Evolutionary conservation across 495 filamentous ascomycete species (phyloP).

Genomic region (Penicillium cosmopolitanum): DNA sequence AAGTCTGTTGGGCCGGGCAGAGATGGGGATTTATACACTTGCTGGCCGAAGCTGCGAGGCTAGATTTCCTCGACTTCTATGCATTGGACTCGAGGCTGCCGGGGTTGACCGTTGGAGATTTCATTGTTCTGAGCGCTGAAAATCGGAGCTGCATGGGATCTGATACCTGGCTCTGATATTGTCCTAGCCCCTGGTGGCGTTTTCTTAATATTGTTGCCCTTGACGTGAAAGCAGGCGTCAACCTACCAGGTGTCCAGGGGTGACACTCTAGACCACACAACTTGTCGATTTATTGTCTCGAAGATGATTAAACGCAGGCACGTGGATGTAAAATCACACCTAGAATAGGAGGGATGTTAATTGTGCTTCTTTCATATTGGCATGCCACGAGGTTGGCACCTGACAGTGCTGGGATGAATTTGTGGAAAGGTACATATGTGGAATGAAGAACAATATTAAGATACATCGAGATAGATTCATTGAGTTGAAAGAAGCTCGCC

Average conservation of each 20-base stretch:
- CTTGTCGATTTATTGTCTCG: not conserved
- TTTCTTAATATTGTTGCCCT: conserved; percentile 10
- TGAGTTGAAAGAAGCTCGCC: not conserved
- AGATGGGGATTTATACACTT: conserved; percentile 17
- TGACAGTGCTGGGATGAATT: not conserved
- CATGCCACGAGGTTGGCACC: not conserved
- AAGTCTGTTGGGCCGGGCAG: conserved; percentile 2
- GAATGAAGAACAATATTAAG: conserved; percentile 9
- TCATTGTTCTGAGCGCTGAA: not conserved
- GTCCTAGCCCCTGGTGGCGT: conserved; percentile 14
- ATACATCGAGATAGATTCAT: not conserved
- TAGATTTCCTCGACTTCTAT: not conserved
- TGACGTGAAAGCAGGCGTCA: conserved; percentile 11
- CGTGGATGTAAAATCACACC: not conserved
- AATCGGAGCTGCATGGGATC: not conserved
- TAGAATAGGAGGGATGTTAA: not conserved
- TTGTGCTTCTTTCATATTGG: conserved; percentile 4
- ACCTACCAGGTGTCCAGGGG: not conserved
- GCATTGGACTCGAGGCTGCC: not conserved
- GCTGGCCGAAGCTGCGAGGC: not conserved
- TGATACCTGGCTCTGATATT: conserved; percentile 12
- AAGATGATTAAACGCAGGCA: not conserved
- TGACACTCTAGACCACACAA: not conserved
- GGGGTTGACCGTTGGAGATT: not conserved
- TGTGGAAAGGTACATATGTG: not conserved